A percentile compares a stretch with the other conserved stretches of the same genome.
Conservation (phyloP, 1,139 yeast species). For the Diutina siamensis region DNA sequence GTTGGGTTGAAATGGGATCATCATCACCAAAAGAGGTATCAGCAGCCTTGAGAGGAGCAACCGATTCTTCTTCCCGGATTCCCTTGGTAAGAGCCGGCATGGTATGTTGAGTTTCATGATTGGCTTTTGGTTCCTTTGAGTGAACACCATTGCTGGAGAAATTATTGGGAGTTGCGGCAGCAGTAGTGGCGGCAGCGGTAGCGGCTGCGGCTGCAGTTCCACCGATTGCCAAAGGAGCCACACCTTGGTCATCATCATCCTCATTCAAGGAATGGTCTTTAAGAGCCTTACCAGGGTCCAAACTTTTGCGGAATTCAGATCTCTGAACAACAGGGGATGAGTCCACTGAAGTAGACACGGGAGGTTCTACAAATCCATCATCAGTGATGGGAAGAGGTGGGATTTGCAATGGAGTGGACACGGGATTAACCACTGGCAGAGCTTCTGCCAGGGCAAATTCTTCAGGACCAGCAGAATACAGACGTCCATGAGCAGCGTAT, state of each 20-base stretch:
- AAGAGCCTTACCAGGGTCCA: neutral
- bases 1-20: neutral
- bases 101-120: neutral
- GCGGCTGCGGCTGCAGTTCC: neutral
- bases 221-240: neutral
- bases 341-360: neutral
- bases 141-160: neutral
- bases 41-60: slow-evolving; percentile 1
- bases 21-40: neutral
- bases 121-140: neutral
- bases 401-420: neutral
- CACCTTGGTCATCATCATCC: neutral
- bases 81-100: neutral
- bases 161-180: neutral
- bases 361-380: neutral
- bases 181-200: neutral
- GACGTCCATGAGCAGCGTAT: slow-evolving; percentile 20
- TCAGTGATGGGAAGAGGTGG: neutral
- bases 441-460: slow-evolving; percentile 13
- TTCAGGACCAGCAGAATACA: slow-evolving; percentile 31
- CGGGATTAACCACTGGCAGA: slow-evolving; percentile 4
- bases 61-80: neutral
- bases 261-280: neutral
- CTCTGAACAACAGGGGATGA: neutral
- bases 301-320: neutral